phyloP scores from a whole-genome alignment of 23 red algal genomes.

The Gracilaria caudata region DNA sequence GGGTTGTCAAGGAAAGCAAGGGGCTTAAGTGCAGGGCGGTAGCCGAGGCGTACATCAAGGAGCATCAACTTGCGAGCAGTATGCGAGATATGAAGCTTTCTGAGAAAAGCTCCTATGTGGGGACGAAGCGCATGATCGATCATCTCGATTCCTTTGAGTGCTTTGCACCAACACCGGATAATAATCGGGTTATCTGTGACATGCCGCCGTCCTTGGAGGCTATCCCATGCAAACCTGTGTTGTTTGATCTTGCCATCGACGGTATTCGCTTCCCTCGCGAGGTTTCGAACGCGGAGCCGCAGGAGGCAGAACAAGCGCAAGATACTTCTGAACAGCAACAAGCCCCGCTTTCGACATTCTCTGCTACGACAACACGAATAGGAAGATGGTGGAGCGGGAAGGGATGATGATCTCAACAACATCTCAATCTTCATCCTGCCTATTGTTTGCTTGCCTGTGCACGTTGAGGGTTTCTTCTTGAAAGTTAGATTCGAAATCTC shows the following conservation, averaged over 20 bases:
- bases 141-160: constrained; percentile 61
- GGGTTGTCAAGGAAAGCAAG: constrained; percentile 43
- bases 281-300: constrained; percentile 3
- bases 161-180: constrained; percentile 19
- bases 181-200: constrained; percentile 64
- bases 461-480: too few species aligned
- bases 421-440: too few species aligned
- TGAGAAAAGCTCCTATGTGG: not conserved
- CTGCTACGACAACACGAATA: constrained; percentile 31
- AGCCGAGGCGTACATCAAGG: constrained; percentile 33
- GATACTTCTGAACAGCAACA: not conserved
- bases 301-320: not conserved
- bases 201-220: constrained; percentile 74
- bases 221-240: constrained; percentile 76
- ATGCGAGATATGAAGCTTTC: constrained; percentile 24
- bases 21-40: constrained; percentile 38
- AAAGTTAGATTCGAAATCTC: too few species aligned
- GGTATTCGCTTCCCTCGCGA: constrained; percentile 63
- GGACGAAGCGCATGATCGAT: constrained; percentile 53
- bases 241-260: constrained; percentile 81
- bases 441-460: too few species aligned
- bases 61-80: constrained; percentile 5
- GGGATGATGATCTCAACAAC: not conserved
- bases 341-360: not conserved
- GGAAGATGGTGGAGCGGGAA: constrained; percentile 61